A percentile compares a stretch with the other conserved stretches of the same genome.
Conservation (phyloP, 257 asterid genomes). For the Solanum rostratum region DNA sequence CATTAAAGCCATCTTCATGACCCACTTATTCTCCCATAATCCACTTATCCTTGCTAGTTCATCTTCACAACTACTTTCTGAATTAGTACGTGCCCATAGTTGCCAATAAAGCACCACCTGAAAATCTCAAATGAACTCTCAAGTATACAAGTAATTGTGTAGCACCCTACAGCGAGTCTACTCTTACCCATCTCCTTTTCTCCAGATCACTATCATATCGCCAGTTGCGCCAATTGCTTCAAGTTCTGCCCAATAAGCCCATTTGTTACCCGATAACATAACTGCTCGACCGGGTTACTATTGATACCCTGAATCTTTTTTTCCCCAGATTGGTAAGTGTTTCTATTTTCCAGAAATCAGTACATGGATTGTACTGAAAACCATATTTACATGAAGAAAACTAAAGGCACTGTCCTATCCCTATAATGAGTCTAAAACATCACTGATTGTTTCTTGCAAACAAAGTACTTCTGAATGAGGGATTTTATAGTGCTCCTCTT, state of each 20-base stretch:
- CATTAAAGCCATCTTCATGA: not conserved
- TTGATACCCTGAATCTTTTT: not conserved
- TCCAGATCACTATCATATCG: not conserved
- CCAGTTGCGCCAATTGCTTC: not conserved
- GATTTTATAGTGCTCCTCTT: not conserved
- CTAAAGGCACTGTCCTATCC: no score
- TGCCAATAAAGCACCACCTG: not conserved
- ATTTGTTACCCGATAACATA: not conserved
- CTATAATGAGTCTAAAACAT: no score
- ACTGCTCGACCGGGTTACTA: not conserved
- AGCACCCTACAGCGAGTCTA: not conserved
- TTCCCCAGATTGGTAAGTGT: no score
- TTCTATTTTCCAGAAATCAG: no score
- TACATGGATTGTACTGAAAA: no score
- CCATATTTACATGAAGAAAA: no score
- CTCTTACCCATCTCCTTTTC: not conserved
- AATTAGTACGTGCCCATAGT: not conserved
- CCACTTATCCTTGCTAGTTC: not conserved
- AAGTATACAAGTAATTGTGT: not conserved
- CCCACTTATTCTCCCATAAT: not conserved
- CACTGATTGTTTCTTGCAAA: not conserved
- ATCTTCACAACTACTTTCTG: not conserved
- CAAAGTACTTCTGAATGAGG: not conserved
- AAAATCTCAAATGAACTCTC: not conserved
- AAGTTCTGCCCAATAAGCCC: not conserved